Conservation (phyloP, 108 stramenopile genomes). For the Fragilariopsis cylindrus region DNA sequence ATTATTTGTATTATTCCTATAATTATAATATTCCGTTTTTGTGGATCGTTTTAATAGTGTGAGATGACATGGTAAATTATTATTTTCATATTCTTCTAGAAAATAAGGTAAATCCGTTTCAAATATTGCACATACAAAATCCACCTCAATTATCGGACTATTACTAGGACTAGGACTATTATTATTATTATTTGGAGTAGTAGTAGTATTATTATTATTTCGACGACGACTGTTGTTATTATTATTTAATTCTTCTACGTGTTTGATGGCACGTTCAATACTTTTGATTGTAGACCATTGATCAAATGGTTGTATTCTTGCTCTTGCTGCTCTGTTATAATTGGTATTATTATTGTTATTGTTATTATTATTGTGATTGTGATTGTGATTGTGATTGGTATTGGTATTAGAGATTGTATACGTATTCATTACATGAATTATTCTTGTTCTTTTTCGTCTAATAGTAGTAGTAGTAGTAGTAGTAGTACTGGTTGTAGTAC, state of each 20-base stretch:
- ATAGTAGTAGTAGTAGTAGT: too few relatives aligned
- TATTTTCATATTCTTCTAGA: neutral
- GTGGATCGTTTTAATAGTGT: constrained; percentile 17
- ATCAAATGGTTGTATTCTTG: constrained; percentile 1
- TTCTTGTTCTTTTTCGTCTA: neutral
- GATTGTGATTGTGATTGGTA: neutral
- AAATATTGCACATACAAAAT: constrained; percentile 18
- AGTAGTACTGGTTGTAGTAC: too few relatives aligned
- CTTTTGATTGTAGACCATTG: constrained; percentile 21
- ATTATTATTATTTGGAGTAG: too few relatives aligned
- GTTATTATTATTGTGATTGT: too few relatives aligned
- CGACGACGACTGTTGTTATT: too few relatives aligned
- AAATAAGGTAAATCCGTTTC: neutral
- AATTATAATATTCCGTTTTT: constrained; percentile 7
- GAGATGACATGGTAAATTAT: constrained; percentile 9
- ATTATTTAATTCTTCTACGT: neutral
- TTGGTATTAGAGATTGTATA: neutral
- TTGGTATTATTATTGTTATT: neutral
- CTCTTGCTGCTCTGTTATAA: neutral
- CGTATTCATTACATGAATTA: neutral
- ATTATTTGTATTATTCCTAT: neutral
- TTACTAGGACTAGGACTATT: too few relatives aligned
- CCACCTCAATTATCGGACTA: neutral
- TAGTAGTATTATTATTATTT: too few relatives aligned
- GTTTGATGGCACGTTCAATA: neutral